These are phyloP conservation scores for Acacia pycnantha DNA, from an alignment of 331 rosid species.

Conservation along the genomic window DNA sequence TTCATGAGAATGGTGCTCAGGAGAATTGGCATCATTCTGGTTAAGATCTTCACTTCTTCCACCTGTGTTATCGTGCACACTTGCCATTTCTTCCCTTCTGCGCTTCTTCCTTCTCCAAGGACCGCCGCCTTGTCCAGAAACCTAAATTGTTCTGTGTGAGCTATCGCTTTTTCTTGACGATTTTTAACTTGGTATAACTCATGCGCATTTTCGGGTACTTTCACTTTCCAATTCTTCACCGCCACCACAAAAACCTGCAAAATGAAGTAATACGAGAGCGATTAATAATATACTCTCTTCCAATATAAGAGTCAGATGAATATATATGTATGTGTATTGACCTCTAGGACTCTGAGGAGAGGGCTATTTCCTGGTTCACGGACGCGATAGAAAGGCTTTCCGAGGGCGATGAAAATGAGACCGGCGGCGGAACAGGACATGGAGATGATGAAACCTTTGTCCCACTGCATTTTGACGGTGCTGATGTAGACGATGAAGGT, in stretches of 20 bases:
- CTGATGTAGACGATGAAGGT: constrained; percentile 54
- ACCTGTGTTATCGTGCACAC: constrained; percentile 58
- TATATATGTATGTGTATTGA: background rate
- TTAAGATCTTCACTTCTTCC: constrained; percentile 28
- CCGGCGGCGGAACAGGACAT: constrained; percentile 39
- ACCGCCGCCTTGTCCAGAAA: constrained; percentile 60
- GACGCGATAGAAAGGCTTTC: constrained; percentile 46
- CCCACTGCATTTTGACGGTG: constrained; percentile 34
- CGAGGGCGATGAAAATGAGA: constrained; percentile 39
- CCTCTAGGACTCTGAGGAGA: constrained; percentile 36
- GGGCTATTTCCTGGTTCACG: constrained; percentile 50
- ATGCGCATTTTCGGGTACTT: constrained; percentile 28
- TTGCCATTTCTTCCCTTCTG: constrained; percentile 36
- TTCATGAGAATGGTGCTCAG: no score
- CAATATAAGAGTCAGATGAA: no score
- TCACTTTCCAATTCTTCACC: constrained; percentile 31
- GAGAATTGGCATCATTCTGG: no score
- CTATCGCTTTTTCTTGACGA: background rate
- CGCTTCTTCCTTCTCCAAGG: constrained; percentile 17
- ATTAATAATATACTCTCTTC: no score
- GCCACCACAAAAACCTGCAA: constrained; percentile 42
- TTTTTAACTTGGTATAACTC: background rate
- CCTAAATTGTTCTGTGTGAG: background rate
- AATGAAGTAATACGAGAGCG: background rate
- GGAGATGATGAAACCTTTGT: constrained; percentile 50